These are phyloP conservation scores for Saturnispora diversa DNA, from an alignment of 805 yeast species.

Conservation along the genomic window DNA sequence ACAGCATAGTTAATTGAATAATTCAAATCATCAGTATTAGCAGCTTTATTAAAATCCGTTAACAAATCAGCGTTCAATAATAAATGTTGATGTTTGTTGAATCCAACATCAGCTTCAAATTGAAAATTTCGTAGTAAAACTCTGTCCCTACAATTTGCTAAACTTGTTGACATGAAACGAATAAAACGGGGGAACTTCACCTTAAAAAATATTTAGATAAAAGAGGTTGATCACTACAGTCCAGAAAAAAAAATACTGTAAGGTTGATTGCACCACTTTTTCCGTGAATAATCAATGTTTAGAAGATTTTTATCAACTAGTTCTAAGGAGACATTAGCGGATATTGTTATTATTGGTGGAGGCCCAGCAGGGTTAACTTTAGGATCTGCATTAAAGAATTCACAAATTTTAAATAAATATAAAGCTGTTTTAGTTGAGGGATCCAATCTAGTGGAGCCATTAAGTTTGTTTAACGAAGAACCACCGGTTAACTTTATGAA, in stretches of 20 bases:
- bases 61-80: conserved; percentile 42
- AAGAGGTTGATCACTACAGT: too few relatives aligned
- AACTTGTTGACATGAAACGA: background rate
- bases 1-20: conserved; percentile 87
- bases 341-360: conserved; percentile 87
- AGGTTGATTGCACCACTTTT: background rate
- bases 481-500: conserved; percentile 57
- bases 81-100: conserved; percentile 9
- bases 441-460: conserved; percentile 40
- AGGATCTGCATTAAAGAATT: conserved; percentile 69
- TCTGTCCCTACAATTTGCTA: conserved; percentile 19
- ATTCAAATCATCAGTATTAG: conserved; percentile 70
- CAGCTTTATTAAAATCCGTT: conserved; percentile 67
- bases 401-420: conserved; percentile 52
- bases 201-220: background rate
- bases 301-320: conserved; percentile 26
- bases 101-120: conserved; percentile 14
- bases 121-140: conserved; percentile 46
- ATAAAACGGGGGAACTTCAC: background rate
- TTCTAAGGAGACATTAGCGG: conserved; percentile 30
- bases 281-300: conserved; percentile 16
- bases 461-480: conserved; percentile 37
- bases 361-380: conserved; percentile 95
- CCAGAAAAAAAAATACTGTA: too few relatives aligned
- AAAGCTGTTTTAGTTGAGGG: conserved; percentile 70